Conservation (phyloP, 2,329 filamentous ascomycete species). For the Fragosphaeria purpurea region DNA sequence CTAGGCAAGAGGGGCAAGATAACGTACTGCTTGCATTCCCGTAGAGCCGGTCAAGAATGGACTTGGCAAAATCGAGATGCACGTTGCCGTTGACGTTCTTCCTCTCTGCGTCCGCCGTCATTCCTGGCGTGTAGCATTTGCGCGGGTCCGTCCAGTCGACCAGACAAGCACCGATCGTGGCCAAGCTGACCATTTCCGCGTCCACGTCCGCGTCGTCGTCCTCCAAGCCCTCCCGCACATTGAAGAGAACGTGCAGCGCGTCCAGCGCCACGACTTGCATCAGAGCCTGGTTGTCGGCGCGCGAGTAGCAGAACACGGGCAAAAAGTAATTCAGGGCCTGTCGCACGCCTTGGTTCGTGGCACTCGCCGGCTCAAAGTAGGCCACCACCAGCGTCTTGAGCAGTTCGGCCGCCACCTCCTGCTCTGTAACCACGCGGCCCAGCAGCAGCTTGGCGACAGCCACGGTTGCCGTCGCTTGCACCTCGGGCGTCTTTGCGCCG, state of each 20-base stretch:
- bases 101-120: constrained; percentile 44
- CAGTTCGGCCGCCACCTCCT: constrained; percentile 58
- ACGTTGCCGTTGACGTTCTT: constrained; percentile 64
- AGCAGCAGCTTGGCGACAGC: constrained; percentile 82
- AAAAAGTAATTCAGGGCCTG: constrained; percentile 90
- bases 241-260: constrained; percentile 64
- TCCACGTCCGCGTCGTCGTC: constrained; percentile 67
- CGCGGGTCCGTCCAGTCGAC: constrained; percentile 94
- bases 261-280: constrained; percentile 68
- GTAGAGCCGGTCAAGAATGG: constrained; percentile 65
- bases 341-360: constrained; percentile 68
- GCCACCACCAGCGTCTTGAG: constrained; percentile 73
- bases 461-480: constrained; percentile 72
- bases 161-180: constrained; percentile 69
- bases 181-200: constrained; percentile 69
- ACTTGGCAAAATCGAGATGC: constrained; percentile 67
- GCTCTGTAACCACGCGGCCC: constrained; percentile 64
- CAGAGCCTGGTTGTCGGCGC: constrained; percentile 68
- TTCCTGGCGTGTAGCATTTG: constrained; percentile 52
- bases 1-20: neutral
- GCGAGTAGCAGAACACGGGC: constrained; percentile 85
- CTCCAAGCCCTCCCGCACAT: constrained; percentile 60
- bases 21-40: constrained; percentile 57
- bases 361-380: constrained; percentile 82
- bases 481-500: constrained; percentile 54